Evolutionary conservation across 768 basidiomycete genomes (phyloP).

Genomic region (Wakefieldia striispora): DNA sequence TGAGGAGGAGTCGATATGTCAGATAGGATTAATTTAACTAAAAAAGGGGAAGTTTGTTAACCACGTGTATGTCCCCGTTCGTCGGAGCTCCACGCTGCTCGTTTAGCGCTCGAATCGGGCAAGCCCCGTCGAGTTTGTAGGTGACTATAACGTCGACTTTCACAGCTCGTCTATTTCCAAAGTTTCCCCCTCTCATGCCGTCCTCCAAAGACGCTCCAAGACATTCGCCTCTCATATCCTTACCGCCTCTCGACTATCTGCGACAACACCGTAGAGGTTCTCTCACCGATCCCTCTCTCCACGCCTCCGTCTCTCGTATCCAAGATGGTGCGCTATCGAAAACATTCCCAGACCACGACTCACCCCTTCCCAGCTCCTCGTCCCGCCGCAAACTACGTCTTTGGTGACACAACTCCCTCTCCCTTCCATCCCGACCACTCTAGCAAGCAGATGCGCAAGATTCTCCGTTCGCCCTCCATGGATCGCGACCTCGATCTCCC

Average conservation of each 20-base stretch:
- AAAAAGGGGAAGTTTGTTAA: slow-evolving; percentile 6
- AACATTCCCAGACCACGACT: too few relatives aligned
- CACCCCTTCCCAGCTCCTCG: slow-evolving; percentile 44
- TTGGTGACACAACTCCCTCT: slow-evolving; percentile 50
- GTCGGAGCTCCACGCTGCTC: slow-evolving; percentile 30
- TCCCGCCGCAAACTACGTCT: slow-evolving; percentile 65
- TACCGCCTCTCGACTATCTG: slow-evolving; percentile 75
- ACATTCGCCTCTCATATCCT: slow-evolving; percentile 55
- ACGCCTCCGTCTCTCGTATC: slow-evolving; percentile 40
- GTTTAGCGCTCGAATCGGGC: slow-evolving; percentile 22
- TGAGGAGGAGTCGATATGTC: slow-evolving; percentile 26
- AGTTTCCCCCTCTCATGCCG: slow-evolving; percentile 6
- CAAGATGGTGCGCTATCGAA: slow-evolving; percentile 20
- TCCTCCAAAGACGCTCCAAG: slow-evolving; percentile 31
- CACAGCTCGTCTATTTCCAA: slow-evolving; percentile 8
- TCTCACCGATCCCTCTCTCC: slow-evolving; percentile 79
- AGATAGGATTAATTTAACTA: slow-evolving; percentile 1
- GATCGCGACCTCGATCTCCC: slow-evolving; percentile 36
- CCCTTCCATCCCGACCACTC: slow-evolving; percentile 37
- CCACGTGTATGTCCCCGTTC: slow-evolving; percentile 31
- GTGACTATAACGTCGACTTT: slow-evolving; percentile 34
- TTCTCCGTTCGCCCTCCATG: slow-evolving; percentile 56
- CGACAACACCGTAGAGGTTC: slow-evolving; percentile 83
- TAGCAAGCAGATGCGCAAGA: slow-evolving; percentile 46
- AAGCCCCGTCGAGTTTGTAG: neutral